Base-by-base conservation (phyloP, 2,329 filamentous ascomycete genomes). In the Cladosporium sp. region DNA sequence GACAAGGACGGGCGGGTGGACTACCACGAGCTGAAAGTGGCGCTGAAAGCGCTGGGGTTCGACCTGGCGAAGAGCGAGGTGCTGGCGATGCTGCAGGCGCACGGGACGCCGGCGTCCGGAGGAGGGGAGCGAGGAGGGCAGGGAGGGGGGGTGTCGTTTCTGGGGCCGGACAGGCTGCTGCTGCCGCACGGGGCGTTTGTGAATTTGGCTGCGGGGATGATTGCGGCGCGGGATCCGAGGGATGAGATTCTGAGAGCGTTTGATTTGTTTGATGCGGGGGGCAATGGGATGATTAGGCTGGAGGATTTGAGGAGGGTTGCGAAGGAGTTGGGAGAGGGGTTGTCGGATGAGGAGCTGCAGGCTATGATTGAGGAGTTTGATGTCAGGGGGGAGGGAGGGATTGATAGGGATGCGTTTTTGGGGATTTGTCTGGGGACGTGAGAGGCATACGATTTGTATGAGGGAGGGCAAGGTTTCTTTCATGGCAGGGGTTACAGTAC, bases 311-410 rank as follows among this genome's bases (percentile, higher is more conserved):
- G 89, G 57, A 78, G 89, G 53, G 89, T 97, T 22, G 90, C 92
- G 54, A 82, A 89, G 63, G 93, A 97, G 69, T 76, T 98, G 58
- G 93, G 93, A 7, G 92, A 97, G 70, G 89, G 88, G 10, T 77
- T 98, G 61, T 89, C 93, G 61, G 92, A 98, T 66, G 87, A 95
- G 64, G 93, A 98, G 70, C 77, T 98, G 56, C 79, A 83, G 61
- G 90, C 90, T 59, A 98, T 98, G 93, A 93, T 98, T 73, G 90
- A 96, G 66, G 92, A 97, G 71, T 95, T 97, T 74, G 93, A 98
- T 74, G 79, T 96, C 59, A 88, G 95, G 66, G 92, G 89, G 1
- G 95, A 95, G 62, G 91, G 91, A 9, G 90, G 79, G 53, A 83
- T 85, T 59, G 78, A 75, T 44, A 68, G 79, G 62, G 82, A 85